phyloP scores from a whole-genome alignment of 371 early-diverging fungal species.

The Mortierella sp. region DNA sequence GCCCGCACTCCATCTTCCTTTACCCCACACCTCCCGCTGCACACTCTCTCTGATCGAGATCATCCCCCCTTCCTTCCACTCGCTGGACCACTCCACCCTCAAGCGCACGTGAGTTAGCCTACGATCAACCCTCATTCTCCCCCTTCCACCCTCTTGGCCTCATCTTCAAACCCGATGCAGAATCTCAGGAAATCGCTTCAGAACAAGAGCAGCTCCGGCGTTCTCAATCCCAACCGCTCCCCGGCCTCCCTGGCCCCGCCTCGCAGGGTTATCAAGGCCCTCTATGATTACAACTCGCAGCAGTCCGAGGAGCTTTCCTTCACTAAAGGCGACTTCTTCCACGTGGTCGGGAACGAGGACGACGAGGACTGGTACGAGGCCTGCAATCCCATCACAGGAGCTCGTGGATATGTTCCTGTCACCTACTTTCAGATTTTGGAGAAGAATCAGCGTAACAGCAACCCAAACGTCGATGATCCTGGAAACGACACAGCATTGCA shows the following conservation, averaged over 20 bases:
- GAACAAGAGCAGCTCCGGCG: conserved; percentile 30
- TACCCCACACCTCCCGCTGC: not conserved
- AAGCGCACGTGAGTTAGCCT: no score
- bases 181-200: conserved; percentile 43
- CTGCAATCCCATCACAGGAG: conserved; percentile 82
- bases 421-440: conserved; percentile 73
- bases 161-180: conserved; percentile 18
- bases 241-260: conserved; percentile 64
- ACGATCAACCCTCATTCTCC: no score
- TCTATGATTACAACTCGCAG: conserved; percentile 77
- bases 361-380: conserved; percentile 87
- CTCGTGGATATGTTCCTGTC: conserved; percentile 86
- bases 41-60: not conserved
- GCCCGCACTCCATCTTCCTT: no score
- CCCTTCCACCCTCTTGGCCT: not conserved
- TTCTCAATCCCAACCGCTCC: conserved; percentile 29
- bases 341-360: conserved; percentile 85
- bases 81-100: not conserved
- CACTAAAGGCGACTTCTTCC: conserved; percentile 89
- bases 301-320: conserved; percentile 82
- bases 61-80: not conserved
- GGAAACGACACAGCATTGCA: conserved; percentile 43
- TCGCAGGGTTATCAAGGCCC: conserved; percentile 88
- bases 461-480: conserved; percentile 32
- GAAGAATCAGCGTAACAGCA: conserved; percentile 33